Evolutionary conservation across 805 yeast species (phyloP).

Genomic region (Zygosaccharomyces lentus): DNA sequence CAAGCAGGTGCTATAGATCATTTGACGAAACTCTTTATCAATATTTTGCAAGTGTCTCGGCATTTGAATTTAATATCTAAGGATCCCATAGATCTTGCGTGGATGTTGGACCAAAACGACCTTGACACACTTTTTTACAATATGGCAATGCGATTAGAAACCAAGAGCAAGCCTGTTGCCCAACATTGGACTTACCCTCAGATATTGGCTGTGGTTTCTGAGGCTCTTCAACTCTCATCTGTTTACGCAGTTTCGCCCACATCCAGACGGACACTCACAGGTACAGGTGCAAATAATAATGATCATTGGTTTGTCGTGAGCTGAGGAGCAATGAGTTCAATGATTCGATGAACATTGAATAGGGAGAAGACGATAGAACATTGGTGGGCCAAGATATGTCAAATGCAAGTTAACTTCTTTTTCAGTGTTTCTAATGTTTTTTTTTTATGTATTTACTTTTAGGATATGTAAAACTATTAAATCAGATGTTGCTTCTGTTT

Average conservation of each 20-base stretch:
- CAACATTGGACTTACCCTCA: slow-evolving; percentile 16
- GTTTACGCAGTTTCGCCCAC: slow-evolving; percentile 14
- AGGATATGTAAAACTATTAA: too few relatives aligned
- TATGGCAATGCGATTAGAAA: slow-evolving; percentile 12
- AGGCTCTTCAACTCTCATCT: slow-evolving; percentile 14
- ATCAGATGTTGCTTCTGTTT: too few relatives aligned
- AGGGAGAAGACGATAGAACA: too few relatives aligned
- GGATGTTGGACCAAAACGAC: slow-evolving; percentile 26
- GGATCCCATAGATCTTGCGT: slow-evolving; percentile 16
- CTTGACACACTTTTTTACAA: slow-evolving; percentile 29
- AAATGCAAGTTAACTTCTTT: too few relatives aligned
- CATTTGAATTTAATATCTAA: slow-evolving; percentile 16
- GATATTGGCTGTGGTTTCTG: slow-evolving; percentile 15
- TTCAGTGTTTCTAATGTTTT: too few relatives aligned
- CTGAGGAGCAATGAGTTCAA: background rate
- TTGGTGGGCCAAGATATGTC: too few relatives aligned
- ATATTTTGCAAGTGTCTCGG: slow-evolving; percentile 18
- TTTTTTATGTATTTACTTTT: too few relatives aligned
- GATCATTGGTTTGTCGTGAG: slow-evolving; percentile 24
- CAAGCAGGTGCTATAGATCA: slow-evolving; percentile 12
- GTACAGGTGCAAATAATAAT: slow-evolving; percentile 12
- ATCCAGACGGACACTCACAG: slow-evolving; percentile 13
- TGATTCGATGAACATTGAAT: too few relatives aligned
- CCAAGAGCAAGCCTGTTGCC: slow-evolving; percentile 13
- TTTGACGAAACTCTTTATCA: slow-evolving; percentile 19